phyloP scores from a whole-genome alignment of 345 rosid species.

The Draba incana region DNA sequence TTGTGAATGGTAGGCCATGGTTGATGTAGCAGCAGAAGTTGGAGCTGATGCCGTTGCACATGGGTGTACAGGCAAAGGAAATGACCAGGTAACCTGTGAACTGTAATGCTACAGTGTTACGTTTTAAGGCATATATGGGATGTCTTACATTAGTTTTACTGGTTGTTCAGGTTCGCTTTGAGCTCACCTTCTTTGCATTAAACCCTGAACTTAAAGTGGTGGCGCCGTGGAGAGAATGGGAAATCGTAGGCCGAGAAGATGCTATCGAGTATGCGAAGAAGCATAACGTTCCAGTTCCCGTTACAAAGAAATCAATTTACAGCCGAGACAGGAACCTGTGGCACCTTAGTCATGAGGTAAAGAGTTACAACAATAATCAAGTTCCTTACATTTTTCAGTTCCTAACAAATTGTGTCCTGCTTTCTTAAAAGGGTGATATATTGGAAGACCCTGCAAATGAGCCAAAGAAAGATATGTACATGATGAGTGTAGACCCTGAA shows the following conservation, averaged over 20 bases:
- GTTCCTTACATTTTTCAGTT: background rate
- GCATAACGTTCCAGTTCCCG: slow-evolving; percentile 92
- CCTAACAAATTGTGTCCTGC: background rate
- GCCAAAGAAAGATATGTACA: slow-evolving; percentile 92
- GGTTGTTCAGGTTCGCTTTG: slow-evolving; percentile 81
- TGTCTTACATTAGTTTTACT: slow-evolving; percentile 7
- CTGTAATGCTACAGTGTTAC: slow-evolving; percentile 4
- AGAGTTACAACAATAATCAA: no score
- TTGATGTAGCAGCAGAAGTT: slow-evolving; percentile 93
- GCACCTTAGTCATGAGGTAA: slow-evolving; percentile 97
- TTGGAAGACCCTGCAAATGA: slow-evolving; percentile 93
- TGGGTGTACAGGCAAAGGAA: slow-evolving; percentile 99
- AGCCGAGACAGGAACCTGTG: slow-evolving; percentile 94
- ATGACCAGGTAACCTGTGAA: slow-evolving; percentile 75
- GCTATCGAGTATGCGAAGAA: slow-evolving; percentile 95
- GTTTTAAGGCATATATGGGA: no score
- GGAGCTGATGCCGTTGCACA: slow-evolving; percentile 98
- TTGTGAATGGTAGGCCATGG: slow-evolving; percentile 78
- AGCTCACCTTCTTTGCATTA: slow-evolving; percentile 87
- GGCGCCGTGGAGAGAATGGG: slow-evolving; percentile 99
- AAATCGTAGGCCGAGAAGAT: slow-evolving; percentile 91
- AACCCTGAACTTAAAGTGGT: slow-evolving; percentile 92
- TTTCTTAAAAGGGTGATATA: slow-evolving; percentile 73
- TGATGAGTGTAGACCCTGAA: slow-evolving; percentile 90
- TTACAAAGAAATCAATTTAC: slow-evolving; percentile 93